Conservation (phyloP, 129 eudicot species). For the Centrapalus pauciflorus region DNA sequence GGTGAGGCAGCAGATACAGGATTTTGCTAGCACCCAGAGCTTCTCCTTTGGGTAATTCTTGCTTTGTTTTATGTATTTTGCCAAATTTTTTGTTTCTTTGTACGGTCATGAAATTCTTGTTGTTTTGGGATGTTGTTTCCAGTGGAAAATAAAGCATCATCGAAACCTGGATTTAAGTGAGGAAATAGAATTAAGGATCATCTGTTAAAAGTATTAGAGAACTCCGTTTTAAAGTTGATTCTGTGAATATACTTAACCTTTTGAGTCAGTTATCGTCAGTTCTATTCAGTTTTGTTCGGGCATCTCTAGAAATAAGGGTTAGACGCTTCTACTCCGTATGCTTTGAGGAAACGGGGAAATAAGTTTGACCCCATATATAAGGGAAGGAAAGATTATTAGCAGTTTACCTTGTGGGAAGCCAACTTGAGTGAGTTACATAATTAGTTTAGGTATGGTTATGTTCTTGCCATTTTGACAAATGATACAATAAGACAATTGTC, state of each 20-base stretch:
- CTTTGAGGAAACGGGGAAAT: neutral
- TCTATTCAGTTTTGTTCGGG: neutral
- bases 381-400: neutral
- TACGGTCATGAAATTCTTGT: neutral
- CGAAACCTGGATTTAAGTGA: neutral
- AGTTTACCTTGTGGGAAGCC: neutral
- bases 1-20: conserved; percentile 98
- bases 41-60: conserved; percentile 74
- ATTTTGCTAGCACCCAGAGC: conserved; percentile 97
- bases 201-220: neutral
- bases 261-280: neutral
- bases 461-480: neutral
- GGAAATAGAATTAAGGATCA: neutral
- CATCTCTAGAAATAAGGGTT: neutral
- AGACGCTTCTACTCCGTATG: neutral
- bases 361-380: neutral
- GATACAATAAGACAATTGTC: neutral
- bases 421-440: neutral
- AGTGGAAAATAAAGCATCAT: neutral
- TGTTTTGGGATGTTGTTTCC: neutral
- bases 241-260: neutral
- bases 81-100: neutral
- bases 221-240: neutral
- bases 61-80: neutral
- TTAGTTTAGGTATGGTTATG: neutral